phyloP scores from a whole-genome alignment of 352 stramenopile species.

The Phytophthora megakarya region DNA sequence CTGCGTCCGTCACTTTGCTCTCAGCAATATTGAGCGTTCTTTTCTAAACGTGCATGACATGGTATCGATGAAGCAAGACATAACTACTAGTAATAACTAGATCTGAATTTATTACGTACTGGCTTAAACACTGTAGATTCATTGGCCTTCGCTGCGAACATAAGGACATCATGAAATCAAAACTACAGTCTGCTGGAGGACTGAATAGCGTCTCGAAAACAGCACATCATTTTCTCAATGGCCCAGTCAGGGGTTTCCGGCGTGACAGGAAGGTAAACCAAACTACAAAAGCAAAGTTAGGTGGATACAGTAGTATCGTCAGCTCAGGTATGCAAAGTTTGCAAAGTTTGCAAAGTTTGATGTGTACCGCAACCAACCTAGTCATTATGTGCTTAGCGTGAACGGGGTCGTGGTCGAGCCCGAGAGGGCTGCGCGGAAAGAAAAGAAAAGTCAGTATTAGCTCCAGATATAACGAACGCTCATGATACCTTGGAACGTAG shows the following conservation, averaged over 20 bases:
- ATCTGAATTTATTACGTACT: neutral
- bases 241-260: slow-evolving; percentile 79
- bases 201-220: slow-evolving; percentile 58
- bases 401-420: slow-evolving; percentile 53
- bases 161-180: neutral
- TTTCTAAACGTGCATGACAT: slow-evolving; percentile 8
- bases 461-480: neutral
- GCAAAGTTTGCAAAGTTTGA: neutral
- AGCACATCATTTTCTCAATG: slow-evolving; percentile 77
- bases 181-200: slow-evolving; percentile 36
- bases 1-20: slow-evolving; percentile 10
- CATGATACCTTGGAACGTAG: slow-evolving; percentile 64
- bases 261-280: slow-evolving; percentile 82
- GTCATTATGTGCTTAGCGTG: slow-evolving; percentile 79
- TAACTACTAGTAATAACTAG: too few species aligned
- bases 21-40: slow-evolving; percentile 12
- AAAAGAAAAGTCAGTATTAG: neutral
- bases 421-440: slow-evolving; percentile 40
- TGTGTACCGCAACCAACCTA: slow-evolving; percentile 43
- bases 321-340: too few species aligned
- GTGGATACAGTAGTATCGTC: neutral
- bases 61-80: neutral
- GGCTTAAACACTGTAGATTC: too few species aligned
- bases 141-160: too few species aligned
- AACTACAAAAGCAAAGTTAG: slow-evolving; percentile 32